Conservation (phyloP, 371 early-diverging fungal species). For the Mycotypha africana region DNA sequence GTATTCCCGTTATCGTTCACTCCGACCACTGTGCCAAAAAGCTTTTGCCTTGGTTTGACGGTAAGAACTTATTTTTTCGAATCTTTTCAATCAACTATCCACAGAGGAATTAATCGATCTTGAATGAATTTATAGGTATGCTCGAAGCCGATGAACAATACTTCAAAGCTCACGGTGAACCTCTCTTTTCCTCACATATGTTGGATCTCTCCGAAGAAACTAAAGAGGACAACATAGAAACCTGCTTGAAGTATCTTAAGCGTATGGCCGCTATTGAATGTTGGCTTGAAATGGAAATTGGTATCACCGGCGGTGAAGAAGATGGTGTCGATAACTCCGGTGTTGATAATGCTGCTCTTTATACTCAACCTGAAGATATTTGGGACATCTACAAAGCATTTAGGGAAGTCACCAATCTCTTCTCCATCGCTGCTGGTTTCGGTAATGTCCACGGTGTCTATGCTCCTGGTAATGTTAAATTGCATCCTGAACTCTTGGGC, state of each 20-base stretch:
- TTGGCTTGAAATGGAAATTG: conserved; percentile 92
- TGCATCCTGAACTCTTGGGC: conserved; percentile 83
- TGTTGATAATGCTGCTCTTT: conserved; percentile 81
- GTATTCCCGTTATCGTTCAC: conserved; percentile 85
- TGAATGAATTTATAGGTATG: conserved; percentile 43
- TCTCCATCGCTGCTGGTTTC: conserved; percentile 88
- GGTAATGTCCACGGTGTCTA: conserved; percentile 94
- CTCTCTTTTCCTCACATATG: conserved; percentile 94
- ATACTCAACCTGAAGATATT: conserved; percentile 92
- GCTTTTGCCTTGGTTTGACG: conserved; percentile 92
- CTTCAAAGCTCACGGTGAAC: conserved; percentile 87
- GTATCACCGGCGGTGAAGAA: conserved; percentile 94
- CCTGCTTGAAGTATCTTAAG: conserved; percentile 80
- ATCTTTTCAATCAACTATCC: no score
- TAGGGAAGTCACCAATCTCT: conserved; percentile 68
- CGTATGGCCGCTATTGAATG: conserved; percentile 83
- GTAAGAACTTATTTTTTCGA: conserved; percentile 2
- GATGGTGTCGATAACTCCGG: conserved; percentile 91
- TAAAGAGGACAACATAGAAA: conserved; percentile 87
- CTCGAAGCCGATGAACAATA: conserved; percentile 86
- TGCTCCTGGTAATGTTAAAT: conserved; percentile 88
- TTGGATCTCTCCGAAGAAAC: conserved; percentile 88
- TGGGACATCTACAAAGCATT: conserved; percentile 86
- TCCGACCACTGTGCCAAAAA: conserved; percentile 94
- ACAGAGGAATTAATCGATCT: background rate